phyloP scores from a whole-genome alignment of 192 early-diverging fungal species.

The Podila minutissima region DNA sequence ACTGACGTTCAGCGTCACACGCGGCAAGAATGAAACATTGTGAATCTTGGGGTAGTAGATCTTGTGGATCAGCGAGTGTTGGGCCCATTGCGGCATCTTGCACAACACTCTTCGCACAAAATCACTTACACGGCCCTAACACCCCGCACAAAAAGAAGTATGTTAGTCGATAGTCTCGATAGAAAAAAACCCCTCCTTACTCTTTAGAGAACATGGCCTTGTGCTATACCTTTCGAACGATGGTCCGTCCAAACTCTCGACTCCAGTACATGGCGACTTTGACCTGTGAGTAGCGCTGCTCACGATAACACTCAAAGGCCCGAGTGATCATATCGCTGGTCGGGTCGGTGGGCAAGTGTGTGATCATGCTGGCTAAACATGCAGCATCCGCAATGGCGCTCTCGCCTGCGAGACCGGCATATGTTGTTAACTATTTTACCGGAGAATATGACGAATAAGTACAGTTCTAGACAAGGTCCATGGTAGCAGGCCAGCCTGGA shows the following conservation, averaged over 20 bases:
- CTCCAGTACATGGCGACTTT: conserved; percentile 1
- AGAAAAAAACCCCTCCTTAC: background rate
- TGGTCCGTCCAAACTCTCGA: background rate
- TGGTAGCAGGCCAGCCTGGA: no score
- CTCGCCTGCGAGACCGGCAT: conserved; percentile 1
- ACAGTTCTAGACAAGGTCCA: no score
- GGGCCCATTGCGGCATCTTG: background rate
- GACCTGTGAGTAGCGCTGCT: background rate
- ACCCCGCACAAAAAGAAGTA: background rate
- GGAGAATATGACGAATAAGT: no score
- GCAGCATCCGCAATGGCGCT: background rate
- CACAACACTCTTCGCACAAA: background rate
- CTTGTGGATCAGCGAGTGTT: background rate
- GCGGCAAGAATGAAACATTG: background rate
- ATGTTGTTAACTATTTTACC: background rate
- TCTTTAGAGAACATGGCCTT: background rate
- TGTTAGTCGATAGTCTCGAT: no score
- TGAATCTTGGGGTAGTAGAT: conserved; percentile 4
- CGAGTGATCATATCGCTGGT: background rate
- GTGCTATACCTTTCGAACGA: background rate
- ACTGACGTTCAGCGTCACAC: background rate
- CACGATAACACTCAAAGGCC: background rate
- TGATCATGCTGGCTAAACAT: conserved; percentile 2
- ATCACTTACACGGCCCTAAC: background rate
- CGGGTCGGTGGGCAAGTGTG: background rate